phyloP scores from a whole-genome alignment of 805 yeast genomes.

The Wickerhamomyces ciferrii region DNA sequence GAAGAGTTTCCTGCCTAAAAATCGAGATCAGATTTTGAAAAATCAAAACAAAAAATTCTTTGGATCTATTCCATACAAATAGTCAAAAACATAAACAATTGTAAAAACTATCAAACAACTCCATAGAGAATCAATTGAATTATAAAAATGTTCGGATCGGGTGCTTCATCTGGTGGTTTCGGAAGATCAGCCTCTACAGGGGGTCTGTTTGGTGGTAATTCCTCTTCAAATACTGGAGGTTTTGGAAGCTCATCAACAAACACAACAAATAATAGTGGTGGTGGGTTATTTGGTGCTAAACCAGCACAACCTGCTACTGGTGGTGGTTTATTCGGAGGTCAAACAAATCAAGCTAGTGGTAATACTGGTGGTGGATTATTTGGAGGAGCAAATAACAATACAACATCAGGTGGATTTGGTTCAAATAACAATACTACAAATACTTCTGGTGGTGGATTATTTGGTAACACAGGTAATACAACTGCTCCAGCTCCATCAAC shows the following conservation, averaged over 20 bases:
- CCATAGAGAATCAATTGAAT: background rate
- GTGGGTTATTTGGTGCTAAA: constrained; percentile 23
- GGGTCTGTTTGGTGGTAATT: constrained; percentile 3
- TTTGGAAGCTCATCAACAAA: constrained; percentile 6
- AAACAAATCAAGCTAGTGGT: constrained; percentile 2
- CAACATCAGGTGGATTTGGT: constrained; percentile 18
- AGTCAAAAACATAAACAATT: background rate
- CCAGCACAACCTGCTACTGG: background rate
- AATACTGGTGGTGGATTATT: constrained; percentile 31
- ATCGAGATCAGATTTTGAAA: background rate
- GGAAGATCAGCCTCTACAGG: constrained; percentile 7
- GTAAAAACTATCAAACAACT: background rate
- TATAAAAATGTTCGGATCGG: background rate
- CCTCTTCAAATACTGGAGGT: constrained; percentile 6
- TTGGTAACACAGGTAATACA: constrained; percentile 18
- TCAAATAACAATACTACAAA: constrained; percentile 20
- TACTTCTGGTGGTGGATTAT: constrained; percentile 18
- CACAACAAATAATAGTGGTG: constrained; percentile 10
- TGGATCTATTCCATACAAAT: background rate
- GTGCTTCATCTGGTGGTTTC: constrained; percentile 6
- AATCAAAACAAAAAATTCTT: background rate
- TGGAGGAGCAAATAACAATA: constrained; percentile 26
- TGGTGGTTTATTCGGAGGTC: background rate
- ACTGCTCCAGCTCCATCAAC: constrained; percentile 8
- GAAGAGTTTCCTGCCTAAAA: background rate